Evolutionary conservation across 306 rosid genomes (phyloP).

Genomic region (Oemleria cerasiformis): DNA sequence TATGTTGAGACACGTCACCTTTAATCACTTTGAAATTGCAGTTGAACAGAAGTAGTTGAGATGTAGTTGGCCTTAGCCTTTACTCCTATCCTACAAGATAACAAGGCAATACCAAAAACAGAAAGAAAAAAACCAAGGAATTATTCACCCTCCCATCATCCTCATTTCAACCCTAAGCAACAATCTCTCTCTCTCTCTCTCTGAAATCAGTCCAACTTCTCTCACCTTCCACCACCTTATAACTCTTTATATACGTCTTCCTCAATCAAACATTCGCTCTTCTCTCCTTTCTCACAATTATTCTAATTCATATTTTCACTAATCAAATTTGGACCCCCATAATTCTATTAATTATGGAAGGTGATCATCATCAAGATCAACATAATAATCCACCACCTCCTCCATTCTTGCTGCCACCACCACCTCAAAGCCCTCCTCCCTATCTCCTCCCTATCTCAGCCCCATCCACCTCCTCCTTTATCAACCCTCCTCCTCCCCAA

Average conservation of each 20-base stretch:
- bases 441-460: constrained; percentile 32
- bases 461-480: background rate
- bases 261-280: constrained; percentile 34
- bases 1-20: constrained; percentile 30
- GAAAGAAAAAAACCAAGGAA: background rate
- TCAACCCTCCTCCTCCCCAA: constrained; percentile 23
- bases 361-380: constrained; percentile 33
- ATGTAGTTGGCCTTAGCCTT: constrained; percentile 33
- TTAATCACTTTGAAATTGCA: constrained; percentile 23
- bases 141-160: background rate
- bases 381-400: constrained; percentile 17
- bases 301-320: background rate
- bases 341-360: constrained; percentile 33
- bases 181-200: constrained; percentile 22
- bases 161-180: constrained; percentile 10
- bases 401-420: constrained; percentile 16
- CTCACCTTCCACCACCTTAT: constrained; percentile 53
- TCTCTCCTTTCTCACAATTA: constrained; percentile 1
- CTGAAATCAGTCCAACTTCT: constrained; percentile 53
- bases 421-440: constrained; percentile 23
- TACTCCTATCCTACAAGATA: constrained; percentile 14
- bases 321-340: background rate
- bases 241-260: constrained; percentile 34
- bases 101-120: background rate
- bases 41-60: constrained; percentile 51